These are phyloP conservation scores for Astragalus membranaceus DNA, from an alignment of 306 rosid genomes.

Conservation along the genomic window DNA sequence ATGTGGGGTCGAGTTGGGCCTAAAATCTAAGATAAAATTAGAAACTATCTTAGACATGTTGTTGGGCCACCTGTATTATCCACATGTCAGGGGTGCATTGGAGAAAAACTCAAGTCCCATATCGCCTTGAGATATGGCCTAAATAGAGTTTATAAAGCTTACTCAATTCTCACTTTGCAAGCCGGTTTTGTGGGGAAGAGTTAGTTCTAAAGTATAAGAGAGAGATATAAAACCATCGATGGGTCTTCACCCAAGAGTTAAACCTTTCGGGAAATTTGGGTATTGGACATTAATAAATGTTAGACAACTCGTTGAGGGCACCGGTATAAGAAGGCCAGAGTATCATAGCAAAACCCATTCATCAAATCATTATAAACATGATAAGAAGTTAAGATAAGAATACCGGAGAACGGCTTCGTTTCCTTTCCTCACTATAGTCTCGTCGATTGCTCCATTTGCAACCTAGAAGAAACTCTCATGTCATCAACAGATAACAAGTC, in stretches of 20 bases:
- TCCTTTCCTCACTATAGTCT: constrained; percentile 67
- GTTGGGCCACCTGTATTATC: too few relatives aligned
- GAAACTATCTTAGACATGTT: too few relatives aligned
- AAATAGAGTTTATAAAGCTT: too few relatives aligned
- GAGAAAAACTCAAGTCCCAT: too few relatives aligned
- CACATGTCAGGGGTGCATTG: too few relatives aligned
- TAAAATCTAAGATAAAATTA: too few relatives aligned
- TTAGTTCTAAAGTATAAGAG: too few relatives aligned
- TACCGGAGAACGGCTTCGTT: constrained; percentile 96
- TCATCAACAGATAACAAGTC: constrained; percentile 9
- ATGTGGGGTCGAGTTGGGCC: too few relatives aligned
- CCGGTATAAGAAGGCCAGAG: not conserved
- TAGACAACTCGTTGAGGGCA: not conserved
- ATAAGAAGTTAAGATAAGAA: not conserved
- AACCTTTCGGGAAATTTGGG: not conserved
- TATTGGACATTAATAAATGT: not conserved
- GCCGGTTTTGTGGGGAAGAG: too few relatives aligned
- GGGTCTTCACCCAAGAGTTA: not conserved
- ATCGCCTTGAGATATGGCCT: too few relatives aligned
- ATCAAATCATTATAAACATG: not conserved
- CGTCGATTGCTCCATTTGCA: constrained; percentile 84
- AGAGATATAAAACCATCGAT: not conserved
- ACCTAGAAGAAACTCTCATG: constrained; percentile 41
- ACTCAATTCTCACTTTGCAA: too few relatives aligned
- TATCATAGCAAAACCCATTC: not conserved